A percentile compares a stretch with the other conserved stretches of the same genome.
Conservation (phyloP, 108 stramenopile genomes). For the Heterococcus sp. region DNA sequence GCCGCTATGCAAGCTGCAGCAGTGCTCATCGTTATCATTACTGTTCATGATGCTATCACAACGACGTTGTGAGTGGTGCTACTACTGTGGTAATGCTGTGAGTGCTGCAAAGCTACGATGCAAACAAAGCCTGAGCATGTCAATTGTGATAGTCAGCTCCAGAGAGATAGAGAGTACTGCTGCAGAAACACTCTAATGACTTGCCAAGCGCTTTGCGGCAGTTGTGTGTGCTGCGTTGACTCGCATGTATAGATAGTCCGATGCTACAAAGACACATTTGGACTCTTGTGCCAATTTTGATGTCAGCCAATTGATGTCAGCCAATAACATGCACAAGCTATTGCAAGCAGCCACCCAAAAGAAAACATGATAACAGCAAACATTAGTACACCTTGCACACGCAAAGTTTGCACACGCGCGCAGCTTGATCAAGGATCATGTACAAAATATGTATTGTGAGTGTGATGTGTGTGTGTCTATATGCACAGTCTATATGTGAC, state of each 20-base stretch:
- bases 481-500: slow-evolving; percentile 97
- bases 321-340: background rate
- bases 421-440: background rate
- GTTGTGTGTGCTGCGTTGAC: too few species aligned
- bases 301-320: background rate
- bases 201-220: too few species aligned
- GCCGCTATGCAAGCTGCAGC: slow-evolving; percentile 16
- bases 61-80: too few species aligned
- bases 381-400: background rate
- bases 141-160: too few species aligned
- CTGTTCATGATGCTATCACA: slow-evolving; percentile 57
- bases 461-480: slow-evolving; percentile 41
- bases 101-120: too few species aligned
- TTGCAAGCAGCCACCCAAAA: background rate
- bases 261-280: too few species aligned
- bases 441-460: too few species aligned
- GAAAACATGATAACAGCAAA: background rate
- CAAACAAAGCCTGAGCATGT: too few species aligned
- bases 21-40: slow-evolving; percentile 3
- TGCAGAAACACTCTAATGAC: too few species aligned
- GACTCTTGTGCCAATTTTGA: too few species aligned
- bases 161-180: too few species aligned
- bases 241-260: too few species aligned
- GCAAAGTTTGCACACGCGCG: background rate
- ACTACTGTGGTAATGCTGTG: slow-evolving; percentile 85